Conservation (phyloP, 73 alveolate species). For the Symbiodinium pilosum region DNA sequence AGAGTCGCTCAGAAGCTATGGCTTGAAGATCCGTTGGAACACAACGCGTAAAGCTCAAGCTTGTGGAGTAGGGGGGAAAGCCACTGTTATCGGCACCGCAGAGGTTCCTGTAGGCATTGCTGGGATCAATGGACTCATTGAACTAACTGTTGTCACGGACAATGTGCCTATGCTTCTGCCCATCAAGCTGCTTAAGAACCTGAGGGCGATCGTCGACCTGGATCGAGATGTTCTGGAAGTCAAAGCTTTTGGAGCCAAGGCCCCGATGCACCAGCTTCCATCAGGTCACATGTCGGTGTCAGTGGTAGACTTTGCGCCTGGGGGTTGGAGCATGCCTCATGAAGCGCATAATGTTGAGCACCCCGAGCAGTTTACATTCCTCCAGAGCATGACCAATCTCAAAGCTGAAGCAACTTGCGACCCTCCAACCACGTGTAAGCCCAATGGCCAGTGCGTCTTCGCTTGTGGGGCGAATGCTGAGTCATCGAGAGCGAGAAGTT, state of each 20-base stretch:
- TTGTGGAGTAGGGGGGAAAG: constrained; percentile 37
- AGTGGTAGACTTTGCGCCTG: not conserved
- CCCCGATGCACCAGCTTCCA: not conserved
- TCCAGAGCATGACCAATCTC: not conserved
- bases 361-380: not conserved
- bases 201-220: not conserved
- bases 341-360: not conserved
- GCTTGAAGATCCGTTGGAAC: not conserved
- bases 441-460: not conserved
- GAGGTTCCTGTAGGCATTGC: constrained; percentile 23
- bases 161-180: constrained; percentile 32
- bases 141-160: constrained; percentile 9
- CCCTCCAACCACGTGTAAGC: no score
- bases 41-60: not conserved
- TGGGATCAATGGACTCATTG: not conserved
- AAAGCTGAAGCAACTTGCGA: not conserved
- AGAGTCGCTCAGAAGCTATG: not conserved
- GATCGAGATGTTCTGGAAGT: not conserved
- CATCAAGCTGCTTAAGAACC: not conserved
- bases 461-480: not conserved
- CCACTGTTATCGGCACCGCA: not conserved
- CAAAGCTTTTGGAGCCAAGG: not conserved
- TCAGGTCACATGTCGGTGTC: not conserved
- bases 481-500: not conserved
- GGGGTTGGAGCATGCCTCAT: not conserved